Base-by-base conservation (phyloP, 1,284 basidiomycete genomes). In the Omphalotus olearius region DNA sequence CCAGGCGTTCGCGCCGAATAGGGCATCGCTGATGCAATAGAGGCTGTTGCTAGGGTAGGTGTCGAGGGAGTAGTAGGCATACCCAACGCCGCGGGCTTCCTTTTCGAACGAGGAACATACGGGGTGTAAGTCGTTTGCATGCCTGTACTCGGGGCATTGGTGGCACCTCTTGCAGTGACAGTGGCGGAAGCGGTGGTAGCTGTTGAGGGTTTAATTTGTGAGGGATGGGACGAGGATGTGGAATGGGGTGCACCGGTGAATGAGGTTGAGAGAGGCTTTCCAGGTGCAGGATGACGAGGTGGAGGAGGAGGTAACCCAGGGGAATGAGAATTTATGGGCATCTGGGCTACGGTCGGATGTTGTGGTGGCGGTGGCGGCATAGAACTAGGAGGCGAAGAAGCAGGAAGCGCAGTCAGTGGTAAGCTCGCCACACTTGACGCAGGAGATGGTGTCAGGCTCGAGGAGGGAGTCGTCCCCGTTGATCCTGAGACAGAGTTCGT, bases 91-190 rank as follows among this genome's bases (percentile, higher is more conserved):
- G 68, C 58, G 7, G 64, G 66, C 1, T 62, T 67, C 20, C 84
- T 76, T 54, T 77, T 75, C 13, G 82, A 68, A 20, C 82, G 77
- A 1, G 90, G 86, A 23, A 91, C 80, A 62, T 91, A 91, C 0
- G 88, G 85, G 0, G 88, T 87, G 62, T 92, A 91, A 0, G 86
- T 88, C 10, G 85, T 88, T 59, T 87, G 83, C 23, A 82, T 67
- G 25, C 67, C 66, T 1, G 79, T 60, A 13, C 66, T 55, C 25
- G 76, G 33, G 20, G 17, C 26, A 10, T 44, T 50, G 17, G 36
- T 40, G 18, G 18, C 33, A 23, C 30, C 30, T 13, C 23, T 14
- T 28, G 50, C 33, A 51, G 36, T 13, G 13, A 42, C 33, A 51
- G 36, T 13, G 13, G 30, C 30, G 3, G 30, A 13, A 33, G 30